A percentile compares a stretch with the other conserved stretches of the same genome.
Evolutionary conservation across 345 rosid genomes (phyloP).

Genomic region (Erodium maritimum): DNA sequence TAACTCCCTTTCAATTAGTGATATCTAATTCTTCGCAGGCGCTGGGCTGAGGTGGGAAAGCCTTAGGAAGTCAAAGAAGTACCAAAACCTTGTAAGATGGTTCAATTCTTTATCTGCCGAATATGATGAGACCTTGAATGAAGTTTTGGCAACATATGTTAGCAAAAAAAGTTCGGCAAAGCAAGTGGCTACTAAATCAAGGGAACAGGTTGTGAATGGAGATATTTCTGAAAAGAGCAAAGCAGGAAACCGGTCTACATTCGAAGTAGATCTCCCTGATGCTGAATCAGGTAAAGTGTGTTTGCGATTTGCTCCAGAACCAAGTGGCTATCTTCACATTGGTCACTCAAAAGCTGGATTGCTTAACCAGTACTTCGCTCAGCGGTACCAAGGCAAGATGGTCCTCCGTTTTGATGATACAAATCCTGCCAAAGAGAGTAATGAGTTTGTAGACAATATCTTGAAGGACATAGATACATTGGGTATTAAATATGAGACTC

Average conservation of each 20-base stretch:
- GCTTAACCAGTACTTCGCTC: constrained; percentile 76
- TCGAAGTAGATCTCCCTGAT: constrained; percentile 67
- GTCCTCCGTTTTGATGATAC: constrained; percentile 93
- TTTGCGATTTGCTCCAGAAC: constrained; percentile 92
- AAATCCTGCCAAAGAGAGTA: constrained; percentile 92
- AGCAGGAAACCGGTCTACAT: constrained; percentile 21
- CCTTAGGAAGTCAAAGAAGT: constrained; percentile 84
- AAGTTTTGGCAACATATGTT: constrained; percentile 36
- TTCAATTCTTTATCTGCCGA: constrained; percentile 61
- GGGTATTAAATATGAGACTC: constrained; percentile 57
- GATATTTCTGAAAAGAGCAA: constrained; percentile 51
- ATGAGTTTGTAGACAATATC: constrained; percentile 86
- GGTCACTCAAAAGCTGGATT: constrained; percentile 93
- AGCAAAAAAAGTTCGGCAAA: constrained; percentile 52
- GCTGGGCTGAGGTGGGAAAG: constrained; percentile 87
- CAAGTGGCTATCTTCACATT: constrained; percentile 93
- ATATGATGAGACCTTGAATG: constrained; percentile 39
- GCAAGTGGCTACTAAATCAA: constrained; percentile 29
- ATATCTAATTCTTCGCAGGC: constrained; percentile 29
- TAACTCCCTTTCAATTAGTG: not conserved
- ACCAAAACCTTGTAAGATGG: constrained; percentile 70
- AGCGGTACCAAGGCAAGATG: constrained; percentile 72
- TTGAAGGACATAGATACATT: constrained; percentile 69
- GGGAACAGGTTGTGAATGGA: constrained; percentile 29
- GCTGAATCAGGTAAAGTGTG: constrained; percentile 74